Percentiles rank a stretch among this genome's conserved stretches.
Conservation (phyloP, 2,329 filamentous ascomycete genomes). For the Thielaviopsis ethacetica region DNA sequence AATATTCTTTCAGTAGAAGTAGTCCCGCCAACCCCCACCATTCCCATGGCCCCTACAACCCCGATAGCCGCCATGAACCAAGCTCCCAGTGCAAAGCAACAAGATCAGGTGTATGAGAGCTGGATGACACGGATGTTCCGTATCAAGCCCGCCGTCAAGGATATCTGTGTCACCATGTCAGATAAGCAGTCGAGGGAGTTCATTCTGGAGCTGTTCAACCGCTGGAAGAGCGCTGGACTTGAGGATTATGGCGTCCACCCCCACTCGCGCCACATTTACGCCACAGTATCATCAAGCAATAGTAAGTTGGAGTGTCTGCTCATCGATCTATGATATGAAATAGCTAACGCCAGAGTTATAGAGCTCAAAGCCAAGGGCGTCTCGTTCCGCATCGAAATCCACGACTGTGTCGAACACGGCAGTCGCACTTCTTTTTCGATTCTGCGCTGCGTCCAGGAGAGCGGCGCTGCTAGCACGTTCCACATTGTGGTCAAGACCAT, state of each 20-base stretch:
- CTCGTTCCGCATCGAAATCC: conserved; percentile 67
- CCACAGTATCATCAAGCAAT: conserved; percentile 55
- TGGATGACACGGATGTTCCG: conserved; percentile 84
- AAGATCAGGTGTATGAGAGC: conserved; percentile 55
- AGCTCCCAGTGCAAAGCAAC: conserved; percentile 19
- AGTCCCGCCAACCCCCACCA: not conserved
- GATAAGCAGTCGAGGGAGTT: conserved; percentile 58
- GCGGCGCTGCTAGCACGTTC: conserved; percentile 83
- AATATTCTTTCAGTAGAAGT: not conserved
- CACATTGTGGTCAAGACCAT: conserved; percentile 67
- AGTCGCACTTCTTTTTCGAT: conserved; percentile 62
- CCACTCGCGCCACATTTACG: conserved; percentile 60
- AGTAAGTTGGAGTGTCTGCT: conserved; percentile 22
- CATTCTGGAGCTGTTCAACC: conserved; percentile 54
- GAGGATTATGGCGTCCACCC: conserved; percentile 47
- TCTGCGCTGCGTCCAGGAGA: conserved; percentile 73
- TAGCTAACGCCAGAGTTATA: conserved; percentile 19
- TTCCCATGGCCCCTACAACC: not conserved
- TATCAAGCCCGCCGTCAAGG: conserved; percentile 64
- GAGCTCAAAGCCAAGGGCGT: conserved; percentile 73
- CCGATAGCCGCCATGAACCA: not conserved
- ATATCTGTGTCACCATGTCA: conserved; percentile 59
- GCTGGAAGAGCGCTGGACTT: conserved; percentile 74
- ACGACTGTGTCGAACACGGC: conserved; percentile 83
- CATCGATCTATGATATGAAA: not conserved